These are phyloP conservation scores for Lactifluus hygrophoroides DNA, from an alignment of 768 basidiomycete species.

Conservation along the genomic window DNA sequence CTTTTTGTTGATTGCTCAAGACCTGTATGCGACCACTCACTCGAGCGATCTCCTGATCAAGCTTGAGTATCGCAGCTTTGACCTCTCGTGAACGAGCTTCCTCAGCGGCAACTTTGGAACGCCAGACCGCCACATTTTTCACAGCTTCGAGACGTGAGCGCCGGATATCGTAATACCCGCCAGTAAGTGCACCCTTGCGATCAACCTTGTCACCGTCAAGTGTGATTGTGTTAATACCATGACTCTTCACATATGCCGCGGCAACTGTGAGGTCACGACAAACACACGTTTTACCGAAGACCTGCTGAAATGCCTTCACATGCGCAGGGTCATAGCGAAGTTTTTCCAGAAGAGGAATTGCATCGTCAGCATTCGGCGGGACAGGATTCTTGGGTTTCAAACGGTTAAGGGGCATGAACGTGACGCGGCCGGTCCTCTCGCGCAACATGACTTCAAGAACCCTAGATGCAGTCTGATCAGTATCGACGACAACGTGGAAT, in stretches of 20 bases:
- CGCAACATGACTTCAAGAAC: conserved; percentile 92
- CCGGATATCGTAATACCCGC: conserved; percentile 90
- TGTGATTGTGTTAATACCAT: conserved; percentile 94
- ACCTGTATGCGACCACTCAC: conserved; percentile 67
- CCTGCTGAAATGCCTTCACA: conserved; percentile 87
- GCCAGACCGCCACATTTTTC: conserved; percentile 68
- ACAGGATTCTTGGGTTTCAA: conserved; percentile 67
- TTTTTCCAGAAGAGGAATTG: conserved; percentile 75
- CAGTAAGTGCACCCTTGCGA: conserved; percentile 90
- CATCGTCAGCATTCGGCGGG: conserved; percentile 64
- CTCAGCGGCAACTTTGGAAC: conserved; percentile 59
- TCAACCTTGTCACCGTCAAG: conserved; percentile 97
- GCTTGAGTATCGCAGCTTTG: conserved; percentile 52
- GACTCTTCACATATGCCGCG: conserved; percentile 89
- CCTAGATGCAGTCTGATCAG: conserved; percentile 84
- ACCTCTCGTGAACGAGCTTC: conserved; percentile 61
- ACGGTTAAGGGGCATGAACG: conserved; percentile 97
- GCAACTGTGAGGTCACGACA: conserved; percentile 89
- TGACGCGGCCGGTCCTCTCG: conserved; percentile 90
- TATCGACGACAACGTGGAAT: conserved; percentile 97
- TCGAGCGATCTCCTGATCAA: conserved; percentile 85
- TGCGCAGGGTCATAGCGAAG: conserved; percentile 64
- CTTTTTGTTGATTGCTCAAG: conserved; percentile 56
- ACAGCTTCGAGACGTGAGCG: conserved; percentile 86
- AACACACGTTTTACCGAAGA: conserved; percentile 95